Base-by-base conservation (phyloP, 768 basidiomycete species). In the Lactifluus echinatus region DNA sequence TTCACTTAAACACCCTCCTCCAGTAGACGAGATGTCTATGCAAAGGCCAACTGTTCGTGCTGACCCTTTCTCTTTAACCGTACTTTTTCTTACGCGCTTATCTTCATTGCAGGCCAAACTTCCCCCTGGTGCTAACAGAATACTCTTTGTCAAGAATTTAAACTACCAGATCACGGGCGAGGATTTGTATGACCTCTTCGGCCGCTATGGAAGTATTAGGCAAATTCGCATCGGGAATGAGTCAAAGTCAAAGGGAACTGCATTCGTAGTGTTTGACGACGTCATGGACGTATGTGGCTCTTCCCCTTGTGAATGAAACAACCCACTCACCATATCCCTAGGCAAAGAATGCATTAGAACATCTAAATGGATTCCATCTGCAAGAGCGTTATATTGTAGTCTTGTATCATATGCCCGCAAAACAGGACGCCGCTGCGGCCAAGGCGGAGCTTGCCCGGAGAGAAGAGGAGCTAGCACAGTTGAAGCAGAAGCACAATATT, bases 351-450 rank as follows among this genome's bases (percentile, higher is more conserved):
- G 95, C 95, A 0, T 81, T 96, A 55, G 94, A 94, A 68, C 93
- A 96, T 71, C 71, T 98, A 67, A 98, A 98, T 65, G 95, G 95
- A 44, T 99, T 99, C 75, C 95, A 99, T 74, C 71, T 99, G 57
- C 93, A 93, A 74, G 95, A 96, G 72, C 87, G 95, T 24, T 99
- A 98, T 72, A 95, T 99, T 52, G 95, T 99, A 56, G 95, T 98
- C 8, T 75, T 97, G 28, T 98, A 95, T 67, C 94, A 98, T 69
- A 95, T 97, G 85, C 92, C 93, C 36, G 86, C 92, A n/a, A 91
- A 93, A 71, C 92, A 94, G 66, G 92, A 94, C 65, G 92, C 92
- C 1, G 91, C 92, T 1, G 87, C 91, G 7, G 87, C 88, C 14
- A 96, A 96, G 68, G 89, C 91, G 21, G 95, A 98, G 64, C 73